Base-by-base conservation (phyloP, 495 filamentous ascomycete species). In the Penicillium paradoxum region DNA sequence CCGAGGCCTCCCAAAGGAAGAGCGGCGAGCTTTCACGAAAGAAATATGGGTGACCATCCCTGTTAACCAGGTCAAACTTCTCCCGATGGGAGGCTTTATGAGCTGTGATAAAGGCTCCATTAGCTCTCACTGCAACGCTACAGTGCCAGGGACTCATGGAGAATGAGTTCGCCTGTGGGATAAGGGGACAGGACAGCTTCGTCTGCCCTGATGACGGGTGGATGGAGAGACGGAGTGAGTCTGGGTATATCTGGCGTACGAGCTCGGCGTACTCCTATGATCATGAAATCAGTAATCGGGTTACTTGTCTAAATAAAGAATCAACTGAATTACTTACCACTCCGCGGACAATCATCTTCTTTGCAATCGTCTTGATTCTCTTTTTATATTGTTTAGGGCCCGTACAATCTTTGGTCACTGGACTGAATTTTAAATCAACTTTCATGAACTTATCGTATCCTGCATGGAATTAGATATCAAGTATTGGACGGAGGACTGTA, bases 91-190 rank as follows among this genome's bases (percentile, higher is more conserved):
- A 24, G 14, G 49, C 41, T 19, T 43, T 33, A 18, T 51, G 49
- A 11, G 49, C 49, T 17, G 49, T 51, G 19, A 34, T 43, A 18
- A 51, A 51, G 11, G 27, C 33, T 1, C 49, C 49, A 2, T 42
- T 8, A 0, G 14, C 11, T 19, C n/a, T 41, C 15, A 51, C 49
- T 22, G 49, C 49, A 24, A 51, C 19, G 27, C 49, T 51, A 25
- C 49, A 51, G n/a, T 51, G 49, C 49, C 49, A 51, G 9, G 49
- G 49, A 13, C 49, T 51, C 49, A 51, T 51, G 18, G 49, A 51
- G 19, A 51, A 51, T 0, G 39, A 43, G 7, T 51, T 18, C n/a
- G 17, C 6, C 17, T 51, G 49, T 2, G 49, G 49, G 8, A 51
- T 43, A 6, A 51, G 39, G 18, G 49, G 49, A 32, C 18, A 51